Base-by-base conservation (phyloP, 1,284 basidiomycete species). In the Phenoliferia sp. region DNA sequence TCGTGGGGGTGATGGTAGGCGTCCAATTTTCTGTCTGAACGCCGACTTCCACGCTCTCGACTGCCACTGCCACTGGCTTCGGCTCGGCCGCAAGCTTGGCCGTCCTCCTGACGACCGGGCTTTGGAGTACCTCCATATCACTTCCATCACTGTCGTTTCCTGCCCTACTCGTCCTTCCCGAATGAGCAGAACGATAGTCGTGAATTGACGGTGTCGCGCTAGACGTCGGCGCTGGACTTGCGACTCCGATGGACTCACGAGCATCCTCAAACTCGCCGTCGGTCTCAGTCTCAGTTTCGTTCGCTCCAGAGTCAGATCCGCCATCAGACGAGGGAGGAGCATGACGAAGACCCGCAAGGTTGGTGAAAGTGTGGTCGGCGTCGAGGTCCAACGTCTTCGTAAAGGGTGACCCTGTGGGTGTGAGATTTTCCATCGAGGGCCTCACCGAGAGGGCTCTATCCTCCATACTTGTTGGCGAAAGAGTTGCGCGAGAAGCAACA, bases 181-280 rank as follows among this genome's bases (percentile, higher is more conserved):
- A 68, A 17, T 62, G 61, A 3, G 68, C 65, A 29, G 69, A 71
- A 34, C 61, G 65, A 29, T 90, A 90, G 75, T 90, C 88, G 55
- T 88, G 86, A 28, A 66, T 28, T 52, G 69, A 70, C 54, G 79
- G 81, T 61, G 83, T 84, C 63, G 66, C 82, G 26, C 82, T 84
- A 3, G 88, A 87, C 65, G 3, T 65, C 63, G 32, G 62, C 62
- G 17, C 56, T 35, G 29, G 63, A 54, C 9, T 50, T 44, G n/a
- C 63, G 61, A 31, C 69, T 60, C 70, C 74, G 35, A 76, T 84
- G 67, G 88, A 90, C 78, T 88, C 87, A 62, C 86, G 82, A 2
- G 92, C 92, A 77, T 94, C 91, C 29, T 89, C 85, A 76, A 90
- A 95, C 68, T 90, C 88, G 34, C 77, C 77, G 29, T 92, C 90